Evolutionary conservation across 2,329 filamentous ascomycete genomes (phyloP), one percentile per base, ranked within the genome.

Genomic region (Xylaria sp.): DNA sequence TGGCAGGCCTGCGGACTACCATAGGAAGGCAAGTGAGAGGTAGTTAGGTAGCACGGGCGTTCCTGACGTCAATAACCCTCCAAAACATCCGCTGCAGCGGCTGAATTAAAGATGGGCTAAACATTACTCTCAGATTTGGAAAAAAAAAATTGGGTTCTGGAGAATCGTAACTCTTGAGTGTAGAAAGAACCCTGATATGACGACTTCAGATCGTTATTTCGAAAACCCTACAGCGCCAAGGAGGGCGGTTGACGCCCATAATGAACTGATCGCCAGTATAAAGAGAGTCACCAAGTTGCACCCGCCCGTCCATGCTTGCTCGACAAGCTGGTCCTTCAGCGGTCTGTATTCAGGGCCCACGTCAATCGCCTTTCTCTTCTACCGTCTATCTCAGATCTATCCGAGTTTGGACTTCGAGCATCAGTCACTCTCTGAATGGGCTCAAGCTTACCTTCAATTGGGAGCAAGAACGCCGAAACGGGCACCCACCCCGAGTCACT

Each of bases 321-420:
- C 77, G 2, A 78, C 76, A 3, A 70, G 69, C 18, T 78, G 75
- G 77, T 64, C 61, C 3, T 78, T 84, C 13, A 79, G 82, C n/a
- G 87, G 87, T 0, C 75, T 89, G 13, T 86, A 85, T 73, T 80
- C 78, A 1, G 88, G 87, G 0, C 86, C 86, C 18, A 88, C 86
- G 1, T 85, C 85, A 15, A 79, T 88, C n/a, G 85, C 86, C 4
- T 86, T 87, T 69, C 80, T 89, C 10, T 87, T 89, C 76, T 82
- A 86, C 25, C 80, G 81, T 9, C 79, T 88, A 2, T 85, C 84
- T 6, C 75, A 76, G 2, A 69, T 77, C 2, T 81, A 84, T 28
- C 85, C 86, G 0, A 75, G 83, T 46, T 70, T 88, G 1, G 71
- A 77, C 10, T 78, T 88, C 66, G 77, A 79, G 39, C 80, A 80